Evolutionary conservation across 2,329 filamentous ascomycete genomes (phyloP), one percentile per base, ranked within the genome.

Genomic region (Trichoderma sp.): DNA sequence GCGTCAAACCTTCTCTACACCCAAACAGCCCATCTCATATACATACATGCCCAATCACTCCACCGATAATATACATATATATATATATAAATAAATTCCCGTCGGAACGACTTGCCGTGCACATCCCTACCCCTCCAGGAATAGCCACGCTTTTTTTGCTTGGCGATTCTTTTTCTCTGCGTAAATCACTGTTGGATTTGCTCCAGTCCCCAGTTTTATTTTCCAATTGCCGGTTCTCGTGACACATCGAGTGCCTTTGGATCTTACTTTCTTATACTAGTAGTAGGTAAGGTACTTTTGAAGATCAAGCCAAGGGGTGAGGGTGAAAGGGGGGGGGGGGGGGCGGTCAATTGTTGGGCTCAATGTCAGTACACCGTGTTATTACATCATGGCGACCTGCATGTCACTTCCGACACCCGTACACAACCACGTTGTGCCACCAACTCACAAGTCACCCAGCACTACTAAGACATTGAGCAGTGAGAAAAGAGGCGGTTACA

Each of bases 41-140:
- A n/a, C n/a, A n/a, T n/a, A n/a, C 39, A 42, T 42, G 29, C 12
- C 19, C 53, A 22, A 22, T 35, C 17, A 52, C 32, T 35, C 29
- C 27, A 52, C 32, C 34, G 39, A 63, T 35, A 45, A 10, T 3
- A n/a, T n/a, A 42, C n/a, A n/a, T n/a, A n/a, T n/a, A n/a, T n/a
- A n/a, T n/a, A n/a, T n/a, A n/a, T n/a, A n/a, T n/a, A n/a, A n/a
- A n/a, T n/a, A 61, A 52, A 52, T 63, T 27, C 59, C 59, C 42
- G 59, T 52, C 59, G 42, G 60, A 39, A 53, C 15, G 27, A 22
- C 17, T 12, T 64, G 48, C 60, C 60, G 60, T 64, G 60, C 60
- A 29, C 48, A 53, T 64, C 60, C 48, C 45, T 64, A 64, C 60
- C 53, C 22, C 45, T 53, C 56, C 35, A 42, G 17, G 50, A 22